Evolutionary conservation across 306 rosid genomes (phyloP).

Genomic region (Erythrophleum fordii): DNA sequence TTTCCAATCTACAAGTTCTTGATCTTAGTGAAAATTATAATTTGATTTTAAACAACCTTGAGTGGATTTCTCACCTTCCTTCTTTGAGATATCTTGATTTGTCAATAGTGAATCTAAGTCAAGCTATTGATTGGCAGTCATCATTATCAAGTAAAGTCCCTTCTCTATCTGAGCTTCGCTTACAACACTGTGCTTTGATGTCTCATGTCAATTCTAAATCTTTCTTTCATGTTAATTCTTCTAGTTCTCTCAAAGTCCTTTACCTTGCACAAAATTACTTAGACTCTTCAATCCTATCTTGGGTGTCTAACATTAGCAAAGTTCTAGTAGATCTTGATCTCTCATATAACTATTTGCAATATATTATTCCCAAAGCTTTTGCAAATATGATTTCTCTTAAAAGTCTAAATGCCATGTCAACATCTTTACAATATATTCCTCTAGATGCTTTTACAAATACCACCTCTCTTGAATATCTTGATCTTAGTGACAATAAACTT

Average conservation of each 20-base stretch:
- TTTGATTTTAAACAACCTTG: neutral
- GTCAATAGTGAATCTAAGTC: no score
- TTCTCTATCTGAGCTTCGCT: neutral
- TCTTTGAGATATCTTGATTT: no score
- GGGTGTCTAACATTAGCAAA: conserved; percentile 32
- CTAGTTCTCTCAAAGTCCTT: conserved; percentile 3
- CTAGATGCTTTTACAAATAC: conserved; percentile 30
- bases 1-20: conserved; percentile 25
- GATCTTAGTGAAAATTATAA: neutral
- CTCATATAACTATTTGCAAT: neutral
- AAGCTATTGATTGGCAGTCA: no score
- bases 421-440: conserved; percentile 22
- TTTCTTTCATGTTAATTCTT: conserved; percentile 17
- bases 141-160: no score
- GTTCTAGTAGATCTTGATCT: conserved; percentile 22
- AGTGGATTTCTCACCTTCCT: no score
- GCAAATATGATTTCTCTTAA: conserved; percentile 22
- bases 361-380: conserved; percentile 37
- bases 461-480: conserved; percentile 31
- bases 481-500: conserved; percentile 32
- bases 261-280: neutral
- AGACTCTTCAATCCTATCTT: neutral
- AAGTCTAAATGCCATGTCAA: conserved; percentile 13
- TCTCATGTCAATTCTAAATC: neutral
- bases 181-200: neutral